Base-by-base conservation (phyloP, 495 filamentous ascomycete species). In the Aspergillus diversus region DNA sequence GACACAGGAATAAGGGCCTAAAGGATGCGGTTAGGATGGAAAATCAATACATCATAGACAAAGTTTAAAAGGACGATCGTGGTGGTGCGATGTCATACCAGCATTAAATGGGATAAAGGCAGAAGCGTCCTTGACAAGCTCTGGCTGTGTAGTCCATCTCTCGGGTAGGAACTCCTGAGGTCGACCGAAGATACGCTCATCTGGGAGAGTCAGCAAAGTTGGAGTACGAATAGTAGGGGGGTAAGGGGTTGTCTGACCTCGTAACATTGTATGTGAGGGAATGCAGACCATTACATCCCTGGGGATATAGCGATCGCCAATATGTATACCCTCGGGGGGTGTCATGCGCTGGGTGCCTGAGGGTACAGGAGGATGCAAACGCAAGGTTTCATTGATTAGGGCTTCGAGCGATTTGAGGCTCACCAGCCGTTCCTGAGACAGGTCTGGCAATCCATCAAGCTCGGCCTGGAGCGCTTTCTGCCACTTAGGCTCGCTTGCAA, bases 361-460 rank as follows among this genome's bases (percentile, higher is more conserved):
- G 8, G 53, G 53, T 7, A 55, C 53, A 8, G 53, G 33, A 27
- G 53, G 53, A 42, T 55, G 53, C 33, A 55, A 17, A 21, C 53
- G 33, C 15, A 55, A 34, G 3, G 53, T 27, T 17, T 55, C 53
- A 17, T 17, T 17, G 13, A 55, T 55, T 27, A 34, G 27, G 11
- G 15, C 53, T 17, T 55, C 42, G 12, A 55, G 33, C 11, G 27
- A n/a, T 13, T 5, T 35, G 33, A 55, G 39, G 27, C n/a, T 15
- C 33, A 17, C 33, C 33, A 39, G 12, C 9, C 4, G 37, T 16
- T 11, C 11, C 33, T 3, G 33, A 15, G 3, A 11, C 3, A 42
- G 37, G 37, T 42, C 37, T 15, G 9, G 17, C 9, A 37, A 11
- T 34, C 1, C 33, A 1, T 33, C n/a, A 34, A 55, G 35, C n/a